Evolutionary conservation across 306 rosid genomes (phyloP).

Genomic region (Glycine soja): DNA sequence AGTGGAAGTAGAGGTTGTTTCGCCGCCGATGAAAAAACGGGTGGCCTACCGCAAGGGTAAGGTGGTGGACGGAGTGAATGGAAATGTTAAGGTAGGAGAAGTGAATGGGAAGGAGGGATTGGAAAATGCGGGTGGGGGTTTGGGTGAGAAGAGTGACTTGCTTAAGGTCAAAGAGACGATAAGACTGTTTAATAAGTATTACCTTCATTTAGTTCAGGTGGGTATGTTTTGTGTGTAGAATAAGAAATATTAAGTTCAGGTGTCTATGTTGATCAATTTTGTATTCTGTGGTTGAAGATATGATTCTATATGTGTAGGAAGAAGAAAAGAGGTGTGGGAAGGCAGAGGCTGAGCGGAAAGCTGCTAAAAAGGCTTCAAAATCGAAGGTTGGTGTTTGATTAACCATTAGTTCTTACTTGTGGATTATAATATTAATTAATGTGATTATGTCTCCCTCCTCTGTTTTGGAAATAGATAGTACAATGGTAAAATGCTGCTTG

Average conservation of each 20-base stretch:
- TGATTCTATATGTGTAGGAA: constrained; percentile 54
- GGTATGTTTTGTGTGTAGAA: background rate
- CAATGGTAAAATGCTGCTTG: background rate
- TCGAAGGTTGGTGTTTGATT: constrained; percentile 49
- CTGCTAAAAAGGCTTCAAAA: constrained; percentile 44
- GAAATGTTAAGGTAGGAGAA: background rate
- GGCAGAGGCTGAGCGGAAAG: constrained; percentile 50
- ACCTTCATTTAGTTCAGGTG: constrained; percentile 87
- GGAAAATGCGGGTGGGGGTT: constrained; percentile 38
- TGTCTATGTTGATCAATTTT: background rate
- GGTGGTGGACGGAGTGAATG: background rate
- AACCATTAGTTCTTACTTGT: background rate
- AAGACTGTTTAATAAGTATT: constrained; percentile 79
- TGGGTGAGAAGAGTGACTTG: constrained; percentile 62
- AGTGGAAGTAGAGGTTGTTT: constrained; percentile 5
- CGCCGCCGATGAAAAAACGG: background rate
- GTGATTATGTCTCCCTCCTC: background rate
- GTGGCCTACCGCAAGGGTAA: background rate
- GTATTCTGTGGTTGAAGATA: background rate
- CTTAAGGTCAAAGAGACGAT: constrained; percentile 78
- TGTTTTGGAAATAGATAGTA: background rate
- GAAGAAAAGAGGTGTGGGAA: constrained; percentile 70
- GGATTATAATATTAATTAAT: background rate
- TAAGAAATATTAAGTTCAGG: too few relatives aligned
- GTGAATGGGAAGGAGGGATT: background rate